A percentile compares a stretch with the other conserved stretches of the same genome.
Evolutionary conservation across 2,329 filamentous ascomycete species (phyloP).

Genomic region (Alternaria gaisen): DNA sequence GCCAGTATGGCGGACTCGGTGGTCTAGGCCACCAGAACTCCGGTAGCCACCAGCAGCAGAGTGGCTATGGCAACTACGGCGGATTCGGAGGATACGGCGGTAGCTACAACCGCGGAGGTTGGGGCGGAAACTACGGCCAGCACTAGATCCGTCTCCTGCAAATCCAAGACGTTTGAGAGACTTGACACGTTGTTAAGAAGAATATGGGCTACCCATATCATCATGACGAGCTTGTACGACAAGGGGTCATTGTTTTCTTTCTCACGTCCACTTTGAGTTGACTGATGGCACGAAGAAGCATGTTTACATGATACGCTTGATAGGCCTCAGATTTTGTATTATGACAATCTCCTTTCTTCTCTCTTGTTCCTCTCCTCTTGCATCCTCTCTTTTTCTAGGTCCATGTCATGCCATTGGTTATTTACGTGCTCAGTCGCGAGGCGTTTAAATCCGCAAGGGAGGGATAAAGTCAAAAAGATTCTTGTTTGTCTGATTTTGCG

Average conservation of each 20-base stretch:
- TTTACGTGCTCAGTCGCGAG: conserved; percentile 32
- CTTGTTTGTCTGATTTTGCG: conserved; percentile 25
- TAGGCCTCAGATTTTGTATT: conserved; percentile 44
- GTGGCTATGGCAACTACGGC: conserved; percentile 55
- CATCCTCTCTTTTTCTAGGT: conserved; percentile 43
- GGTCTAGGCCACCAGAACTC: conserved; percentile 61
- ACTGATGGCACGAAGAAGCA: conserved; percentile 40
- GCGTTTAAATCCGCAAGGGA: conserved; percentile 40
- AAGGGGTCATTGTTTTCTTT: conserved; percentile 33
- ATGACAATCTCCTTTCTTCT: conserved; percentile 42
- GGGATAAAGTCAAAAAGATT: conserved; percentile 34
- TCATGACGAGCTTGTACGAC: conserved; percentile 30
- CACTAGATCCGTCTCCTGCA: conserved; percentile 35
- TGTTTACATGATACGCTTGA: conserved; percentile 35
- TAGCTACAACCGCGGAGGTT: conserved; percentile 56
- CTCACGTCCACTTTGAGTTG: conserved; percentile 27
- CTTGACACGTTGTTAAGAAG: conserved; percentile 12
- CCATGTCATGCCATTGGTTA: conserved; percentile 23
- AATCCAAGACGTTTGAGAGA: conserved; percentile 10
- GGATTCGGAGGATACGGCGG: conserved; percentile 54
- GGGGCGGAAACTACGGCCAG: conserved; percentile 59
- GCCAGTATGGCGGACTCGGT: conserved; percentile 63
- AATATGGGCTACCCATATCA: conserved; percentile 38
- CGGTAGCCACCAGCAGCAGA: conserved; percentile 54
- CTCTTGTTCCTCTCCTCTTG: conserved; percentile 39